Evolutionary conservation across 169 alveolate species (phyloP).

Genomic region (Plasmodium gonderi): DNA sequence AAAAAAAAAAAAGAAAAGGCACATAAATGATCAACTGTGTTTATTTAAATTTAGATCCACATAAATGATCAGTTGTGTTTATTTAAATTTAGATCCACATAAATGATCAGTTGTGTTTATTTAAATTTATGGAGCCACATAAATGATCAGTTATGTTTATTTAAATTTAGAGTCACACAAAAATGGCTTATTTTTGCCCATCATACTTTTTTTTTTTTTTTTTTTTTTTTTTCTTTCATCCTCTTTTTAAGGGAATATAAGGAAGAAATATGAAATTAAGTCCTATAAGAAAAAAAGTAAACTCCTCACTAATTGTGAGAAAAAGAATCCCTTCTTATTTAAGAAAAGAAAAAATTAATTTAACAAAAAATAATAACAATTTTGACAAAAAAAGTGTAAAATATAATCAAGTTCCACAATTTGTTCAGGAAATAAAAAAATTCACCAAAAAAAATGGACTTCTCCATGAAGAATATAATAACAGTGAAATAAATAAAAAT

Average conservation of each 20-base stretch:
- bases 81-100: no score
- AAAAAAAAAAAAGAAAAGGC: no score
- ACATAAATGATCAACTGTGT: no score
- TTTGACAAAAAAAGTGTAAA: constrained; percentile 45
- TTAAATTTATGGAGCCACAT: no score
- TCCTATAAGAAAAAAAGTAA: constrained; percentile 37
- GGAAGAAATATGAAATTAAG: constrained; percentile 35
- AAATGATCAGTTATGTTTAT: no score
- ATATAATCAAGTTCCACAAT: constrained; percentile 52
- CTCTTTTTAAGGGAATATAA: background rate
- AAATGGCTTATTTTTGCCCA: no score
- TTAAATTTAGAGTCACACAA: no score
- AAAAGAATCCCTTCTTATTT: constrained; percentile 60
- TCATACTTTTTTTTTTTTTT: background rate
- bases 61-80: no score
- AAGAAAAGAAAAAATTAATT: constrained; percentile 42
- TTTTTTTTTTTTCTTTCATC: background rate
- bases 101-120: no score
- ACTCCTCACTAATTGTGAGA: constrained; percentile 40
- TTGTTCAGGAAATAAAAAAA: constrained; percentile 42
- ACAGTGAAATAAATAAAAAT: constrained; percentile 26
- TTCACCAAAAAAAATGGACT: constrained; percentile 34
- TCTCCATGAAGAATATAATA: background rate
- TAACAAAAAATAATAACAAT: constrained; percentile 13
- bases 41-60: no score